Base-by-base conservation (phyloP, 2,329 filamentous ascomycete species). In the Phyllosticta citribraziliensis region DNA sequence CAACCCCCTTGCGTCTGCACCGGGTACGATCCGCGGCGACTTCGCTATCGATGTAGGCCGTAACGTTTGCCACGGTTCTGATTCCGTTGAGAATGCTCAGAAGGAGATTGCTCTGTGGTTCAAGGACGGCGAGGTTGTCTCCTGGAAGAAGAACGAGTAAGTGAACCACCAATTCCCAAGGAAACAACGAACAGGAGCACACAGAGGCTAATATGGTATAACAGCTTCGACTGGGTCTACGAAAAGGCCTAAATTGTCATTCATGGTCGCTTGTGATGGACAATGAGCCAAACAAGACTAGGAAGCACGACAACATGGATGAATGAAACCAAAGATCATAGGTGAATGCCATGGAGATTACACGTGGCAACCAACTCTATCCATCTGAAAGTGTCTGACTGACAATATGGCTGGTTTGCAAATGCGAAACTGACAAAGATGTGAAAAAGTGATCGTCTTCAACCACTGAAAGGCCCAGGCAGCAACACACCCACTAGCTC, bases 51-150 rank as follows among this genome's bases (percentile, higher is more conserved):
- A 91, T 72, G 88, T 91, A 76, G 94, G 94, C 81, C 91, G 93
- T 79, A 99, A 99, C 84, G 91, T 97, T 82, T 97, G 93, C 89
- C 94, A 99, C 87, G 94, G 94, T 77, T 97, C 91, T 79, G 94
- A 99, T 85, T 87, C 84, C 76, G 93, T 99, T 80, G 94, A 99
- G 87, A 96, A 86, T 83, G 94, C 94, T 80, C 86, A 97, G 88
- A 97, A 97, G 89, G 94, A 99, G 85, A 99, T 99, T 76, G 88
- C 88, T 73, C 87, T 97, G 76, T 99, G 94, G 94, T 99, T 99
- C 89, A 87, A 88, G 80, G 82, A 89, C 70, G 86, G 85, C 70
- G 94, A 97, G 79, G 76, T 96, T 74, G 79, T 91, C 79, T 83
- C 75, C 80, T 97, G 89, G 86, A 93, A 55, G 54, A 24, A 55